Conservation (phyloP, 2,329 filamentous ascomycete species). For the Aotearoamyces nothofagi region DNA sequence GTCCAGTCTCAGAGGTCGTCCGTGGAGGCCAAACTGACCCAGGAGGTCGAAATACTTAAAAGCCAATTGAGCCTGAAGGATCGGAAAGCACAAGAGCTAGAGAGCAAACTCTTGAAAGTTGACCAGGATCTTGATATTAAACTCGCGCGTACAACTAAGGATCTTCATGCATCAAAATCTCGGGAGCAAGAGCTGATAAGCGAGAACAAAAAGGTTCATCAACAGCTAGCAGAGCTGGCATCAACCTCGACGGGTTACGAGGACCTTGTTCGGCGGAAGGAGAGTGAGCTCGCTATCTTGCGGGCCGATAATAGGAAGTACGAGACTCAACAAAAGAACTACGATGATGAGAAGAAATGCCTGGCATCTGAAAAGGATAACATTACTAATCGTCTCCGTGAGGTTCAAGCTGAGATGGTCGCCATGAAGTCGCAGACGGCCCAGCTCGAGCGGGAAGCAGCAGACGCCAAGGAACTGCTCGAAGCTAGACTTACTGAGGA, state of each 20-base stretch:
- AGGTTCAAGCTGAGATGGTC: conserved; percentile 77
- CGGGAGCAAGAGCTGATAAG: conserved; percentile 62
- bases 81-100: conserved; percentile 75
- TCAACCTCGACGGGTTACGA: conserved; percentile 91
- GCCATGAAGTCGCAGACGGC: conserved; percentile 72
- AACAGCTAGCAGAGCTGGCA: conserved; percentile 75
- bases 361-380: conserved; percentile 66
- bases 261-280: conserved; percentile 82
- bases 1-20: conserved; percentile 59
- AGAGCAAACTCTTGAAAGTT: conserved; percentile 65
- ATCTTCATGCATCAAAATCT: conserved; percentile 57
- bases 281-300: conserved; percentile 78
- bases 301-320: conserved; percentile 73
- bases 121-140: conserved; percentile 87
- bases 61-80: conserved; percentile 84
- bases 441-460: conserved; percentile 76
- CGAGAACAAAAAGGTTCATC: conserved; percentile 70
- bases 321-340: conserved; percentile 61
- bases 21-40: conserved; percentile 61
- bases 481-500: conserved; percentile 85
- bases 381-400: conserved; percentile 58
- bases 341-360: conserved; percentile 64
- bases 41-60: conserved; percentile 81
- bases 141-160: conserved; percentile 61
- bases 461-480: conserved; percentile 73